Evolutionary conservation across 2,329 filamentous ascomycete genomes (phyloP).

Genomic region (Fusarium succisae): DNA sequence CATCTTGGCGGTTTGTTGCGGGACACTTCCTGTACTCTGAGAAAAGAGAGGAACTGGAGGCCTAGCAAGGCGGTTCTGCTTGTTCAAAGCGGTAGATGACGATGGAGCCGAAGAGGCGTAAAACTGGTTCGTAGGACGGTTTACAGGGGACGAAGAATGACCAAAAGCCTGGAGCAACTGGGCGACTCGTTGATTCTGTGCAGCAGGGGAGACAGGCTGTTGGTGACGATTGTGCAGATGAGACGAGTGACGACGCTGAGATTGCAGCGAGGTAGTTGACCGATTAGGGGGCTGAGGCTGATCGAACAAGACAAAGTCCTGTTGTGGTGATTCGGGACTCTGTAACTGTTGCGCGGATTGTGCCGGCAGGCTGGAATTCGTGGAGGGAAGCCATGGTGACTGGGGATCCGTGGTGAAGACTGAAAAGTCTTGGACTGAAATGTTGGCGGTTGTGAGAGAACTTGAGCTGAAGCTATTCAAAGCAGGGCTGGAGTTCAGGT

Average conservation of each 20-base stretch:
- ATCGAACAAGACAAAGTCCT: slow-evolving; percentile 85
- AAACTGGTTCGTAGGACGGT: slow-evolving; percentile 68
- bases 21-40: slow-evolving; percentile 64
- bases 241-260: slow-evolving; percentile 57
- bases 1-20: slow-evolving; percentile 57
- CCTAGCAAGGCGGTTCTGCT: slow-evolving; percentile 62
- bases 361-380: slow-evolving; percentile 70
- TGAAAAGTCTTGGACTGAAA: slow-evolving; percentile 72
- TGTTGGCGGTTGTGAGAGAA: slow-evolving; percentile 66
- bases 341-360: slow-evolving; percentile 65
- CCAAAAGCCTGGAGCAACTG: slow-evolving; percentile 68
- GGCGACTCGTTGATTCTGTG: slow-evolving; percentile 68
- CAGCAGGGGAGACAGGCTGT: slow-evolving; percentile 49
- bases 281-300: slow-evolving; percentile 53
- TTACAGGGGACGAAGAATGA: slow-evolving; percentile 63
- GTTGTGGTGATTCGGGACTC: slow-evolving; percentile 61
- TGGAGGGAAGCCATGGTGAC: slow-evolving; percentile 84
- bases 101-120: slow-evolving; percentile 74
- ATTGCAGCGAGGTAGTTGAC: slow-evolving; percentile 51
- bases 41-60: slow-evolving; percentile 79
- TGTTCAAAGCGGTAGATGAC: slow-evolving; percentile 66
- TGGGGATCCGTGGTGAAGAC: slow-evolving; percentile 86
- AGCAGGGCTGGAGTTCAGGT: slow-evolving; percentile 75
- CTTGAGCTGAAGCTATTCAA: slow-evolving; percentile 65
- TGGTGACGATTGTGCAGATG: slow-evolving; percentile 56